These are phyloP conservation scores for Amyloporia xantha DNA, from an alignment of 768 basidiomycete species.

Conservation along the genomic window DNA sequence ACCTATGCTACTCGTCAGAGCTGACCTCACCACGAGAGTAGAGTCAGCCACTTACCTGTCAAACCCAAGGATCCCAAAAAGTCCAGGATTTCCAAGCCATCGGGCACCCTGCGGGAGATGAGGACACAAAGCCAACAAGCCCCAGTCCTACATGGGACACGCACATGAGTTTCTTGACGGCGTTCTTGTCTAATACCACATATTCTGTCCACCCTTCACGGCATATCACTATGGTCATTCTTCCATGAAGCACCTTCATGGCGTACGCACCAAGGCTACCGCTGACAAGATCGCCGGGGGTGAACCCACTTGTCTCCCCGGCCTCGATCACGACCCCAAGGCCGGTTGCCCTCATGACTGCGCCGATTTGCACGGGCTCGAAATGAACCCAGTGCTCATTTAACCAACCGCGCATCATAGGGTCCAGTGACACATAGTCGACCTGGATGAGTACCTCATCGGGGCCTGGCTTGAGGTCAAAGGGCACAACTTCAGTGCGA, in stretches of 20 bases:
- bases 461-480: constrained; percentile 45
- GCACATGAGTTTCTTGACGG: constrained; percentile 49
- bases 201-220: constrained; percentile 88
- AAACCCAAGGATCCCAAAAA: constrained; percentile 78
- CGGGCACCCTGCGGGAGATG: constrained; percentile 52
- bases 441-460: constrained; percentile 67
- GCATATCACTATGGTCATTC: neutral
- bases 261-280: constrained; percentile 55
- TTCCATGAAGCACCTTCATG: too few relatives aligned
- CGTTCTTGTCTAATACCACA: constrained; percentile 49
- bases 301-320: constrained; percentile 47
- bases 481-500: constrained; percentile 46
- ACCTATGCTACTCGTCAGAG: constrained; percentile 35
- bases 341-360: constrained; percentile 65
- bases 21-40: too few relatives aligned
- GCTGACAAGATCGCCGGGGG: constrained; percentile 63
- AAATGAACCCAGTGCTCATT: constrained; percentile 66
- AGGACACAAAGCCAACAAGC: too few relatives aligned
- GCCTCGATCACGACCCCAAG: constrained; percentile 60
- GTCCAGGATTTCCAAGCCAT: constrained; percentile 63
- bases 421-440: constrained; percentile 77
- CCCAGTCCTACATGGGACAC: too few relatives aligned
- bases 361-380: constrained; percentile 45
- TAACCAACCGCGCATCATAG: constrained; percentile 84
- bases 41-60: too few relatives aligned